Percentiles rank a stretch among this genome's conserved stretches.
phyloP scores from a whole-genome alignment of 768 basidiomycete species.

The Basidioascus undulatus region DNA sequence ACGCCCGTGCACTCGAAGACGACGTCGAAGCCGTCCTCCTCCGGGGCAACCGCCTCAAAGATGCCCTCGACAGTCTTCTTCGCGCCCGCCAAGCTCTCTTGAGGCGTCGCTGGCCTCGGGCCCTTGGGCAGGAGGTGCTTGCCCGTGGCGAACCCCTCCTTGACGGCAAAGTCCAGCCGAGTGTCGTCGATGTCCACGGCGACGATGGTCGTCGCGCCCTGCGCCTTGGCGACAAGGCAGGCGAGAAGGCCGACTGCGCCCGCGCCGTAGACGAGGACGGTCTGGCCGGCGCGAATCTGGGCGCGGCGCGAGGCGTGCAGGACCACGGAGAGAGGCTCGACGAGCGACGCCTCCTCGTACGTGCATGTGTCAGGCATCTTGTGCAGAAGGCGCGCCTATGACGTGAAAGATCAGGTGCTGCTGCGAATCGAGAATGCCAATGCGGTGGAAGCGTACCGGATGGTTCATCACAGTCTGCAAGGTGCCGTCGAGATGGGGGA shows the following conservation, averaged over 20 bases:
- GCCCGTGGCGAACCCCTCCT: conserved; percentile 49
- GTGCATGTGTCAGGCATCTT: conserved; percentile 41
- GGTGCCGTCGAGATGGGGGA: conserved; percentile 81
- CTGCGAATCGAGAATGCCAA: background rate
- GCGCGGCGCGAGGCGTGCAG: conserved; percentile 34
- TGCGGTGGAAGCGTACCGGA: conserved; percentile 42
- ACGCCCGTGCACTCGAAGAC: conserved; percentile 92
- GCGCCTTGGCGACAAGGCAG: conserved; percentile 18
- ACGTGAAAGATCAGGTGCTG: background rate
- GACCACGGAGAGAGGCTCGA: conserved; percentile 83
- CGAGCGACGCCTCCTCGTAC: conserved; percentile 62
- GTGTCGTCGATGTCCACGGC: conserved; percentile 67
- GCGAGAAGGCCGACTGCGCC: conserved; percentile 85
- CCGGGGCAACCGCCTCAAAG: conserved; percentile 6
- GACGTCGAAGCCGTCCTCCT: conserved; percentile 56
- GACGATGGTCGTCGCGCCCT: conserved; percentile 44
- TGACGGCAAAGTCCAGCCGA: conserved; percentile 52
- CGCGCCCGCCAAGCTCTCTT: conserved; percentile 7
- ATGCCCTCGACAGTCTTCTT: conserved; percentile 25
- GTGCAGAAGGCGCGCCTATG: conserved; percentile 1
- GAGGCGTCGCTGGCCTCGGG: conserved; percentile 13
- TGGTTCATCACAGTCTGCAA: conserved; percentile 73
- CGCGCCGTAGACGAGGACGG: conserved; percentile 70
- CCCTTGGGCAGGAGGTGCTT: conserved; percentile 37
- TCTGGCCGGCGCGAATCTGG: conserved; percentile 26